Percentiles rank a stretch among this genome's conserved stretches.
These are phyloP conservation scores for Lepidopterella palustris DNA, from an alignment of 495 filamentous ascomycete genomes.

Conservation along the genomic window DNA sequence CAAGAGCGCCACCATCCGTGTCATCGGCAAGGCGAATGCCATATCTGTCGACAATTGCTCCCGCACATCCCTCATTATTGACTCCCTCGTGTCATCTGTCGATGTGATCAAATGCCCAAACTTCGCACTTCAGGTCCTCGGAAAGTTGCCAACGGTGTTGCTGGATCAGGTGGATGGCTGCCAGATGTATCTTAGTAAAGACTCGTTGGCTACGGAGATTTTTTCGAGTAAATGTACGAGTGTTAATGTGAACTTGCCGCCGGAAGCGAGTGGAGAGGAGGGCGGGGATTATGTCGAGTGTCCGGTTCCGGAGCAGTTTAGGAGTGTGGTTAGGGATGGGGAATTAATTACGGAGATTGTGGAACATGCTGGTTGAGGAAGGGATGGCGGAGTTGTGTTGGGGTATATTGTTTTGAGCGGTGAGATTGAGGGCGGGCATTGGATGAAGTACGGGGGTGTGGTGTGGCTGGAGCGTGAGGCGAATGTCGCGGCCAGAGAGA, in stretches of 20 bases:
- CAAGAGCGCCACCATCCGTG: slow-evolving; percentile 79
- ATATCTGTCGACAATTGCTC: slow-evolving; percentile 87
- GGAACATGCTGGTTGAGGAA: slow-evolving; percentile 60
- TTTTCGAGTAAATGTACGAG: slow-evolving; percentile 79
- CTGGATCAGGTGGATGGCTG: slow-evolving; percentile 92
- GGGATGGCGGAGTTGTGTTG: background rate
- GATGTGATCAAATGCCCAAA: slow-evolving; percentile 91
- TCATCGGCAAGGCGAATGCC: slow-evolving; percentile 89
- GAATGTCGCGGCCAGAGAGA: background rate
- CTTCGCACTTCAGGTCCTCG: slow-evolving; percentile 85
- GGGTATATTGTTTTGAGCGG: background rate
- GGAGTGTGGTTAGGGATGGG: slow-evolving; percentile 69
- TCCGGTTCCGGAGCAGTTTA: slow-evolving; percentile 83
- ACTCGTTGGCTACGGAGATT: slow-evolving; percentile 69
- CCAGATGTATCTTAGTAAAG: slow-evolving; percentile 72
- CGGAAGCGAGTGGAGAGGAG: slow-evolving; percentile 55
- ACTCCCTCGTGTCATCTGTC: slow-evolving; percentile 81
- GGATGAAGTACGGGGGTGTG: background rate
- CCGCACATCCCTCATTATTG: slow-evolving; percentile 76
- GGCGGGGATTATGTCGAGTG: slow-evolving; percentile 76
- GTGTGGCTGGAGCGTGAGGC: background rate
- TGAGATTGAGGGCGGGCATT: background rate
- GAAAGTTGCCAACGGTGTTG: slow-evolving; percentile 74
- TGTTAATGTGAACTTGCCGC: slow-evolving; percentile 78
- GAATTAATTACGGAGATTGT: slow-evolving; percentile 81